Conservation (phyloP, 805 yeast genomes). For the Pichia occidentalis region DNA sequence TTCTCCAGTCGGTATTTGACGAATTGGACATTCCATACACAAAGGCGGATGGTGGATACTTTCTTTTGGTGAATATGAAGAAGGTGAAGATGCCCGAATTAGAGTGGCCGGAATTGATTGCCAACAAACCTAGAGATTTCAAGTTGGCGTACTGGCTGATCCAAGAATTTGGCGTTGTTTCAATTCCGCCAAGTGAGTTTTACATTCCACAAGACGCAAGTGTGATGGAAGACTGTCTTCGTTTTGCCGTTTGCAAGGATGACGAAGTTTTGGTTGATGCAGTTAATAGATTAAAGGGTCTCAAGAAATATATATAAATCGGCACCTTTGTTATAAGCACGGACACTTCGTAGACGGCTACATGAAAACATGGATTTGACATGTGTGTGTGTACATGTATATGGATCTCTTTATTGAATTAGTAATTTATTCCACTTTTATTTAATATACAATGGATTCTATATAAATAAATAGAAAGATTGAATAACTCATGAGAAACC, state of each 20-base stretch:
- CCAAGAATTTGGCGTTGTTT: conserved; percentile 87
- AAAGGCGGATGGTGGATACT: conserved; percentile 88
- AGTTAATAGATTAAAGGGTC: conserved; percentile 60
- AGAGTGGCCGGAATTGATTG: conserved; percentile 55
- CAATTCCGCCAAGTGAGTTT: conserved; percentile 97
- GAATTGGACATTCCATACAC: conserved; percentile 88
- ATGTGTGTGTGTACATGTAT: no score
- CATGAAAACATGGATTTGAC: no score
- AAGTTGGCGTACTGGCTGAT: conserved; percentile 88
- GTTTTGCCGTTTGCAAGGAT: conserved; percentile 96
- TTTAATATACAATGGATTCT: no score
- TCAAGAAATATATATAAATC: conserved; percentile 55
- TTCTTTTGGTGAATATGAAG: conserved; percentile 79
- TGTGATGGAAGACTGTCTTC: conserved; percentile 46
- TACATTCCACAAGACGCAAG: conserved; percentile 50
- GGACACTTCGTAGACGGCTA: no score
- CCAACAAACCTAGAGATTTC: conserved; percentile 74
- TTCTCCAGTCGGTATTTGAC: conserved; percentile 73
- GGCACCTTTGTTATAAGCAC: not conserved
- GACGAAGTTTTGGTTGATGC: conserved; percentile 77
- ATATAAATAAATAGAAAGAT: no score
- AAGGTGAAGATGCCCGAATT: conserved; percentile 73
- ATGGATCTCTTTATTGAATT: no score
- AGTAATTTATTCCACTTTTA: no score
- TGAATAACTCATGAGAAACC: no score